Evolutionary conservation across 1,284 basidiomycete species (phyloP).

Genomic region (Calocybe gambosa): DNA sequence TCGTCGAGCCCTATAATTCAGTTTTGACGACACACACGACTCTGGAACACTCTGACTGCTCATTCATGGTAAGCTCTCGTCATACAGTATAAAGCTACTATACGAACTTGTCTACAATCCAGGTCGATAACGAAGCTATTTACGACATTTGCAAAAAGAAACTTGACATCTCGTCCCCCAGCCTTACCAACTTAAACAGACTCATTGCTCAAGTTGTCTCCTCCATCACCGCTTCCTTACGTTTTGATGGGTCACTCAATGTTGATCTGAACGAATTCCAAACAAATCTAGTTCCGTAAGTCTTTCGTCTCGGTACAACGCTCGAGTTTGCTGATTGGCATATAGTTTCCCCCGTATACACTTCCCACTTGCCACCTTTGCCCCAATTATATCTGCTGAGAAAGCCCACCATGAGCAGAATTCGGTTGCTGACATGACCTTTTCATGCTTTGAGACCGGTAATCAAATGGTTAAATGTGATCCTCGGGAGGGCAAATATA

Average conservation of each 20-base stretch:
- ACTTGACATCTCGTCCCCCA: conserved; percentile 81
- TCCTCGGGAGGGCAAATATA: conserved; percentile 95
- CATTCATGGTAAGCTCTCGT: conserved; percentile 75
- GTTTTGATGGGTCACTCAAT: conserved; percentile 97
- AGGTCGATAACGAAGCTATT: conserved; percentile 91
- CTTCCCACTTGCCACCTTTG: conserved; percentile 96
- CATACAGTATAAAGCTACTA: conserved; percentile 2
- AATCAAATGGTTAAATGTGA: conserved; percentile 99
- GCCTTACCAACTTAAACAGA: conserved; percentile 94
- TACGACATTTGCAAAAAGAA: conserved; percentile 98
- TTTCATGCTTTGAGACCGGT: conserved; percentile 95
- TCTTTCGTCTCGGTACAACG: conserved; percentile 13
- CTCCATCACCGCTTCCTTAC: conserved; percentile 93
- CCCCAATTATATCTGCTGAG: conserved; percentile 87
- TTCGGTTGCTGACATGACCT: conserved; percentile 97
- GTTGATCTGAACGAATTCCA: conserved; percentile 99
- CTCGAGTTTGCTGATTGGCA: conserved; percentile 5
- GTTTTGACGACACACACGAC: conserved; percentile 99
- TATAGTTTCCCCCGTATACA: conserved; percentile 92
- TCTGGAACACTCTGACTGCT: conserved; percentile 98
- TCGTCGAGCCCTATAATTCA: conserved; percentile 99
- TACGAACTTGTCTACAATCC: conserved; percentile 4
- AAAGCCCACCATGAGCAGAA: conserved; percentile 96
- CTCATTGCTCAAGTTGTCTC: conserved; percentile 98
- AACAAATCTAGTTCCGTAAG: conserved; percentile 93